Percentiles rank a stretch among this genome's conserved stretches.
Conservation (phyloP, 768 basidiomycete species). For the Macrolepiota fuliginosa region DNA sequence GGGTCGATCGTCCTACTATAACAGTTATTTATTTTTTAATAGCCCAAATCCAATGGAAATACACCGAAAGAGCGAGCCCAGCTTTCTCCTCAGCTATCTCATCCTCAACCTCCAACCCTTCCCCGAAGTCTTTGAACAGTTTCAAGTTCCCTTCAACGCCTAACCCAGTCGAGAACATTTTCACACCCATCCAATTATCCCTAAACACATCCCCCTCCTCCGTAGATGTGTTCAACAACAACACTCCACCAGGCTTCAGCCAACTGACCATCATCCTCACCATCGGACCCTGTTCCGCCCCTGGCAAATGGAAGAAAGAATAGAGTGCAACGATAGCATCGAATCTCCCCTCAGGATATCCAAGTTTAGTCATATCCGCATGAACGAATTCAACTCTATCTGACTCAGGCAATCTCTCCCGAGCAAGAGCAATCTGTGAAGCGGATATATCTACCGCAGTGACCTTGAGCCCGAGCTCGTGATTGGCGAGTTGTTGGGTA, state of each 20-base stretch:
- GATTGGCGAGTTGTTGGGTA: slow-evolving; percentile 20
- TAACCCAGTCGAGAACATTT: slow-evolving; percentile 23
- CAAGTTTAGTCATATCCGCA: slow-evolving; percentile 24
- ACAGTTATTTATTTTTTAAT: slow-evolving; percentile 2
- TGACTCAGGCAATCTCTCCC: slow-evolving; percentile 15
- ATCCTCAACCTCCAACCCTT: slow-evolving; percentile 19
- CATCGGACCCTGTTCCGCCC: slow-evolving; percentile 26
- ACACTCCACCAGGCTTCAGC: slow-evolving; percentile 25
- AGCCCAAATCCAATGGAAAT: slow-evolving; percentile 25
- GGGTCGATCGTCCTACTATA: no score
- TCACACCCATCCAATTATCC: slow-evolving; percentile 25
- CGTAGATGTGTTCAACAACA: slow-evolving; percentile 20
- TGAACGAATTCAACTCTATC: slow-evolving; percentile 23
- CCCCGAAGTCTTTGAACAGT: slow-evolving; percentile 18
- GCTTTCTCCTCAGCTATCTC: slow-evolving; percentile 23
- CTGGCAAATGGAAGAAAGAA: slow-evolving; percentile 23
- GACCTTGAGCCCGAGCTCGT: slow-evolving; percentile 18
- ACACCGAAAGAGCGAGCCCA: slow-evolving; percentile 19
- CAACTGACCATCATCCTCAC: slow-evolving; percentile 23
- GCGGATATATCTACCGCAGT: slow-evolving; percentile 28
- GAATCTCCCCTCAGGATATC: slow-evolving; percentile 15
- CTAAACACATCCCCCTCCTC: slow-evolving; percentile 17
- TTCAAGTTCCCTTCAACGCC: slow-evolving; percentile 25
- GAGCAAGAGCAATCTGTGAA: slow-evolving; percentile 24
- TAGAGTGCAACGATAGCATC: slow-evolving; percentile 28